Conservation (phyloP, 768 basidiomycete species). For the Lactifluus echinatus region DNA sequence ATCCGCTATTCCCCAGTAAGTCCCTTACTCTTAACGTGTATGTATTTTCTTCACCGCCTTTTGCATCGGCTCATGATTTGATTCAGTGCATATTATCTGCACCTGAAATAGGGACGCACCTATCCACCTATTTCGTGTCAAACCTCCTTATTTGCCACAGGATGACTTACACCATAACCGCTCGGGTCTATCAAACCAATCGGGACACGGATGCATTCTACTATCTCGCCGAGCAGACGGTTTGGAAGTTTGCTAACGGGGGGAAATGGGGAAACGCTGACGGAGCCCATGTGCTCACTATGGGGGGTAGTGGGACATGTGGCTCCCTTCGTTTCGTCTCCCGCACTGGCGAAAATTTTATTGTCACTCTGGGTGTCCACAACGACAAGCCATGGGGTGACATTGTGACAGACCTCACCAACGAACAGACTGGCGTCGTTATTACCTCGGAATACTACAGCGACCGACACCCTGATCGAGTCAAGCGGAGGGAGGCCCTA, state of each 20-base stretch:
- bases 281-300: conserved; percentile 25
- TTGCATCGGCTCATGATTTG: no score
- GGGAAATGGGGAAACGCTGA: conserved; percentile 28
- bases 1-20: no score
- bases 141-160: no score
- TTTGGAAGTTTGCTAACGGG: conserved; percentile 29
- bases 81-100: no score
- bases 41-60: no score
- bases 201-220: conserved; percentile 22
- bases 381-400: conserved; percentile 35
- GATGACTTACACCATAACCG: conserved; percentile 20
- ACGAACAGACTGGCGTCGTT: background rate
- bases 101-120: no score
- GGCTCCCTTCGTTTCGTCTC: conserved; percentile 30
- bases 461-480: background rate
- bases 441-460: conserved; percentile 5
- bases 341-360: conserved; percentile 27
- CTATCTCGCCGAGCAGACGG: conserved; percentile 28
- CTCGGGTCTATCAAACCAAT: conserved; percentile 21
- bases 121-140: no score
- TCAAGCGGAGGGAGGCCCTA: background rate
- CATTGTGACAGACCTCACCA: conserved; percentile 28
- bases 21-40: no score
- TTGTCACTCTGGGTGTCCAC: conserved; percentile 34
- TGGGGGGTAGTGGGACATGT: conserved; percentile 34